phyloP scores from a whole-genome alignment of 192 early-diverging fungal species.

The Umbelopsis vinacea region DNA sequence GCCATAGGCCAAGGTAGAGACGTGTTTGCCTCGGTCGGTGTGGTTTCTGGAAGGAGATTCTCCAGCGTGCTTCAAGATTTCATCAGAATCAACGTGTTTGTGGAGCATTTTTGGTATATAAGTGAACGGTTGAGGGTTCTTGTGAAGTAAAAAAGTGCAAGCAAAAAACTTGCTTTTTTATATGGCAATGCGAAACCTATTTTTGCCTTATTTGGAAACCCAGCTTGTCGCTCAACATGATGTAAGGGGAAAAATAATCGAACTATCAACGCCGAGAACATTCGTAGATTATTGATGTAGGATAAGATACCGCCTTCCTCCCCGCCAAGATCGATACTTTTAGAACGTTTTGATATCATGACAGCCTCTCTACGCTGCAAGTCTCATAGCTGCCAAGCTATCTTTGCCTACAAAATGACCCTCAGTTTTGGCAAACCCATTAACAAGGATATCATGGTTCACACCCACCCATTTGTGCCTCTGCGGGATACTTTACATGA shows the following conservation, averaged over 20 bases:
- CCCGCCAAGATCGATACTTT: background rate
- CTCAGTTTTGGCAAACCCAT: too few relatives aligned
- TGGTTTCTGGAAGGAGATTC: background rate
- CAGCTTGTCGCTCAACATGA: background rate
- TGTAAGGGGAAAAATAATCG: background rate
- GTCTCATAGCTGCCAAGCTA: too few relatives aligned
- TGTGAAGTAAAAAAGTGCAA: background rate
- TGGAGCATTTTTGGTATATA: conserved; percentile 26
- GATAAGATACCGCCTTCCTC: background rate
- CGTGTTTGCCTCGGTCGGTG: background rate
- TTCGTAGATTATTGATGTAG: background rate
- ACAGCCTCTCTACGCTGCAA: too few relatives aligned
- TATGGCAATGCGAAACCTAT: background rate
- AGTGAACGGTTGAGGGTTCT: background rate
- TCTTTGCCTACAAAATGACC: too few relatives aligned
- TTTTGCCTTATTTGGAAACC: background rate
- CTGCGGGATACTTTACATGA: too few relatives aligned
- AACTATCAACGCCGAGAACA: background rate
- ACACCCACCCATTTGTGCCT: too few relatives aligned
- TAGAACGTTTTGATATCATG: too few relatives aligned
- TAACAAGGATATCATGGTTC: too few relatives aligned
- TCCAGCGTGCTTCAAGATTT: conserved; percentile 26
- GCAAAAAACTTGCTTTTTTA: background rate
- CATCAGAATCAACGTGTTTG: conserved; percentile 42
- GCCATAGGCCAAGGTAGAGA: conserved; percentile 44